Percentiles rank a stretch among this genome's conserved stretches.
Conservation (phyloP, 192 early-diverging fungal genomes). For the Linnemannia zychae region DNA sequence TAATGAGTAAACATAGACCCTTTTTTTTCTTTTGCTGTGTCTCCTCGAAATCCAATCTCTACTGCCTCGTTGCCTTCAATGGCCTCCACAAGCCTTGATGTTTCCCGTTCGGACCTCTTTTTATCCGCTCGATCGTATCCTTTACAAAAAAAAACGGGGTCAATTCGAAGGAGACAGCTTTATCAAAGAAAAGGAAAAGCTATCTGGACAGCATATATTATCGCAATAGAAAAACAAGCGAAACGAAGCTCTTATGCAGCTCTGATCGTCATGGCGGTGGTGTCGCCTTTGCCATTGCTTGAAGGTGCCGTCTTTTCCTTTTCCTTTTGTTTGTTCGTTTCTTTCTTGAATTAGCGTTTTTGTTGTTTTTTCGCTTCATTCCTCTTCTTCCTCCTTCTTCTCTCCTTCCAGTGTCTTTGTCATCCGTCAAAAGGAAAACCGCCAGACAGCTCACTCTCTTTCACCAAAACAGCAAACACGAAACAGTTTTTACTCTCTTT, state of each 20-base stretch:
- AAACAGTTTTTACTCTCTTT: constrained; percentile 2
- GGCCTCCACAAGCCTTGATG: background rate
- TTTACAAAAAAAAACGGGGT: background rate
- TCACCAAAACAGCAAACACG: background rate
- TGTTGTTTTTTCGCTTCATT: background rate
- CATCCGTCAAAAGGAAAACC: background rate
- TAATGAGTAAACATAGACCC: background rate
- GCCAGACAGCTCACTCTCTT: background rate
- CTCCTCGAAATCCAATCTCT: constrained; percentile 7
- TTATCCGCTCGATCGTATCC: background rate
- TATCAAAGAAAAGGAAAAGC: background rate
- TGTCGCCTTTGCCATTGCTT: background rate
- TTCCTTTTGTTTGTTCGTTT: background rate
- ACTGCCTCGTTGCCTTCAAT: background rate
- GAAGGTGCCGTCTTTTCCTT: background rate
- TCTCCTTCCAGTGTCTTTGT: background rate
- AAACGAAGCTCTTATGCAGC: background rate
- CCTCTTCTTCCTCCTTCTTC: background rate
- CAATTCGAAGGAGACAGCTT: background rate
- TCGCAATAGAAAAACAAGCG: background rate
- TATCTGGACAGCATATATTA: background rate
- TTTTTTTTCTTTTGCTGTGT: background rate
- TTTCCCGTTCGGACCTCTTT: background rate
- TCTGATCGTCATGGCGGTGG: background rate
- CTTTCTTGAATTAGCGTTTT: background rate